These are phyloP conservation scores for Citrullus colocynthis DNA, from an alignment of 306 rosid species.

Conservation along the genomic window DNA sequence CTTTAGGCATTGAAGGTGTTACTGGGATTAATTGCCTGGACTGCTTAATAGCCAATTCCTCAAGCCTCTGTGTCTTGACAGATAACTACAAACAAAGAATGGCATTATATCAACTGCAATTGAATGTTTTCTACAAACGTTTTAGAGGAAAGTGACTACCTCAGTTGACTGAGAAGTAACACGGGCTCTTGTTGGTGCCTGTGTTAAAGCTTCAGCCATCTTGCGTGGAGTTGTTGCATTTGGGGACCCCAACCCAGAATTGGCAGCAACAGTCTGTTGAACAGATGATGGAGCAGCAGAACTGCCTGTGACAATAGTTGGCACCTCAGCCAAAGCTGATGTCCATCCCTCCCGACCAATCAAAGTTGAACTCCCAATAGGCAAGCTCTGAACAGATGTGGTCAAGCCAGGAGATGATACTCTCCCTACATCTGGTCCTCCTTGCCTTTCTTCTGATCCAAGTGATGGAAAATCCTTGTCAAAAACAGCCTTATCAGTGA, in stretches of 20 bases:
- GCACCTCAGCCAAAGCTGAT: conserved; percentile 87
- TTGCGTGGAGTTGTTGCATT: conserved; percentile 61
- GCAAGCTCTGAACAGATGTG: conserved; percentile 60
- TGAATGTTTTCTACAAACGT: background rate
- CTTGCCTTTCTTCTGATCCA: conserved; percentile 74
- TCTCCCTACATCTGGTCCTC: conserved; percentile 52
- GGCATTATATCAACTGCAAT: background rate
- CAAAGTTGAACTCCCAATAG: conserved; percentile 62
- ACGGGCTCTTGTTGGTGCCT: conserved; percentile 62
- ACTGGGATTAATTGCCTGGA: conserved; percentile 93
- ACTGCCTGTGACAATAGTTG: conserved; percentile 45
- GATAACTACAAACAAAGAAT: conserved; percentile 33
- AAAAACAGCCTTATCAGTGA: conserved; percentile 64
- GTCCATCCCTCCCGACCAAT: conserved; percentile 94
- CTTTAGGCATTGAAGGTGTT: conserved; percentile 81
- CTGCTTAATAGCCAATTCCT: conserved; percentile 89
- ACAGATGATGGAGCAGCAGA: conserved; percentile 38
- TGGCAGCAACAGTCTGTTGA: conserved; percentile 41
- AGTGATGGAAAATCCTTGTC: conserved; percentile 95
- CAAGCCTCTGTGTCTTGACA: conserved; percentile 83
- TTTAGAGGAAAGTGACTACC: conserved; percentile 1
- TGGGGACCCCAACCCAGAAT: conserved; percentile 34
- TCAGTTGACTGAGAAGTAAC: conserved; percentile 56
- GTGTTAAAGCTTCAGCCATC: conserved; percentile 97
- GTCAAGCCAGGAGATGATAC: conserved; percentile 78